Evolutionary conservation across 2,329 filamentous ascomycete genomes (phyloP), one percentile per base, ranked within the genome.

Genomic region (Xylariaceae sp.): DNA sequence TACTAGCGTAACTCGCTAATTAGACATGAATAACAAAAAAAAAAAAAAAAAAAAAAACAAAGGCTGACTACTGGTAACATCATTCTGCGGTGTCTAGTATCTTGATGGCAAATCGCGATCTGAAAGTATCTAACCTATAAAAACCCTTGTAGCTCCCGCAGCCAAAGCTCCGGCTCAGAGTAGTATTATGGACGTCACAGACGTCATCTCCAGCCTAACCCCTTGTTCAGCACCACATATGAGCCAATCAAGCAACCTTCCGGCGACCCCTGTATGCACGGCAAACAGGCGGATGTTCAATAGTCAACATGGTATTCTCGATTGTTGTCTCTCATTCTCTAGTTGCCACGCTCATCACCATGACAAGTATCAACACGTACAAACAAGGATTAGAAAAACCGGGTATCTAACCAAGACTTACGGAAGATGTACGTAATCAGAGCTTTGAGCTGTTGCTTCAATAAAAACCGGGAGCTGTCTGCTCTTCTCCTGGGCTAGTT

Each of bases 191-290:
- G 52, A 45, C 56, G 49, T 10, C 50, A 55, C 37, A 57, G 56
- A 68, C 67, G 69, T 70, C 69, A 71, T 67, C 47, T 54, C 58
- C 54, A 61, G 53, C 21, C 40, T 45, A 10, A 52, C 57, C 63
- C 62, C 61, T 63, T 61, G 45, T 51, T 26, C 23, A 26, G 46
- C 54, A 45, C 37, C 26, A 46, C 43, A 14, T 12, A 37, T n/a
- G 20, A 26, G 20, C 67, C 66, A 67, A 70, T 66, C 37, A 63
- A 7, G 40, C n/a, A 40, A 41, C 44, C 12, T 37, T 16, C 7
- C 40, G 20, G 32, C 19, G 48, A 20, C 44, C 48, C n/a, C n/a
- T n/a, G n/a, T n/a, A n/a, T n/a, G n/a, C n/a, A n/a, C n/a, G n/a
- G n/a, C n/a, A n/a, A n/a, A n/a, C n/a, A n/a, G n/a, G n/a, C n/a